phyloP scores from a whole-genome alignment of 2,329 filamentous ascomycete species.

The Beauveria asiatica region DNA sequence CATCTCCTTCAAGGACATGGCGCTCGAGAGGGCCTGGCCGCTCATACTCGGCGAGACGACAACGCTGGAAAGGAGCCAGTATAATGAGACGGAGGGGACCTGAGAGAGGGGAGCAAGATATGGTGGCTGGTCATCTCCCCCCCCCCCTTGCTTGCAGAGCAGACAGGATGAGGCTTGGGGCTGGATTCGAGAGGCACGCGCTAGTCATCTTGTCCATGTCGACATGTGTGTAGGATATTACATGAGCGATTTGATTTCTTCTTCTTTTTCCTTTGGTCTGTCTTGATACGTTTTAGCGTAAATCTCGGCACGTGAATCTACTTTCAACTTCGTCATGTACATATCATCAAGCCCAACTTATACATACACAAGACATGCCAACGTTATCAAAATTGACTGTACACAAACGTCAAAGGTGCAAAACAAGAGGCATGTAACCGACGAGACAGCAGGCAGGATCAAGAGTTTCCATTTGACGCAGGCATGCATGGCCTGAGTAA shows the following conservation, averaged over 20 bases:
- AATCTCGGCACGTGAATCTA: too few relatives aligned
- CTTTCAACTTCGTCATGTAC: neutral
- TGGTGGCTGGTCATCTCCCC: neutral
- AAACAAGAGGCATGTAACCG: neutral
- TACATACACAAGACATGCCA: too few relatives aligned
- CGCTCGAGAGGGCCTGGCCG: conserved; percentile 2
- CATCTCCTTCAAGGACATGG: conserved; percentile 8
- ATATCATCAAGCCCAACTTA: too few relatives aligned
- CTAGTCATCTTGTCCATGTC: too few relatives aligned
- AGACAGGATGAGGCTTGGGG: too few relatives aligned
- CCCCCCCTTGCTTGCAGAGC: too few relatives aligned
- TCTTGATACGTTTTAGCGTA: neutral
- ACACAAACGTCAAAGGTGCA: too few relatives aligned
- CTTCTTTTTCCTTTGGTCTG: neutral
- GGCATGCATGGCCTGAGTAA: neutral
- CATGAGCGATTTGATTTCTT: neutral
- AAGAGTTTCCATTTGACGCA: conserved; percentile 7
- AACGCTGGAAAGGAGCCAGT: conserved; percentile 1
- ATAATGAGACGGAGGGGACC: neutral
- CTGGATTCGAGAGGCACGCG: too few relatives aligned
- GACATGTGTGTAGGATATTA: neutral
- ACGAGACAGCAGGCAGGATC: neutral
- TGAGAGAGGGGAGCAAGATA: neutral
- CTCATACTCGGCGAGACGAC: neutral
- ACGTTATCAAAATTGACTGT: too few relatives aligned